These are phyloP conservation scores for Cystobasidium sp. DNA, from an alignment of 1,284 basidiomycete genomes.

Conservation along the genomic window DNA sequence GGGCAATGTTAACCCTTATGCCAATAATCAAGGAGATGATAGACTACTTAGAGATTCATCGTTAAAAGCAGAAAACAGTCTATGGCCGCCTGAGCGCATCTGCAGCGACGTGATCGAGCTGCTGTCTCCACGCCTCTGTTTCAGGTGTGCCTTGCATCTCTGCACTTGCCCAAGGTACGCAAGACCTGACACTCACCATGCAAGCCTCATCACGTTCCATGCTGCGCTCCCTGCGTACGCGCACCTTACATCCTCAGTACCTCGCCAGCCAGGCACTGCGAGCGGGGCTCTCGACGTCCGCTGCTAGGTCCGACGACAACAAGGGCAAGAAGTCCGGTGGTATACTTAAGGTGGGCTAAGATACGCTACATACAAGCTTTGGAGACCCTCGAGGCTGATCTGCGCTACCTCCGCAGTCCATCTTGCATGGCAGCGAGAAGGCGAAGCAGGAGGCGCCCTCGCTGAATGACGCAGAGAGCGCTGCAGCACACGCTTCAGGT, in stretches of 20 bases:
- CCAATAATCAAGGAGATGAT: too few species aligned
- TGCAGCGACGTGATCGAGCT: too few species aligned
- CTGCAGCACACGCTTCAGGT: slow-evolving; percentile 12
- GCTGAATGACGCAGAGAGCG: slow-evolving; percentile 81
- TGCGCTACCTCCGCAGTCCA: slow-evolving; percentile 56
- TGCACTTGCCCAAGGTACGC: not conserved
- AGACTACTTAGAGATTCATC: too few species aligned
- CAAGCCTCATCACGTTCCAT: not conserved
- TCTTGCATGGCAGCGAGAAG: slow-evolving; percentile 77
- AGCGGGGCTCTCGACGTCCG: slow-evolving; percentile 13
- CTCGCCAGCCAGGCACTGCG: not conserved
- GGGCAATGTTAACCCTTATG: too few species aligned
- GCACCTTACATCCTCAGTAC: not conserved
- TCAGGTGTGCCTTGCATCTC: not conserved
- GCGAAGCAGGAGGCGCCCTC: slow-evolving; percentile 79
- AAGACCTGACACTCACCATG: not conserved
- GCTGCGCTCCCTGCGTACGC: not conserved
- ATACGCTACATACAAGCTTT: not conserved
- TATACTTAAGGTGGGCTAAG: slow-evolving; percentile 13
- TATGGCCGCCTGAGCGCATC: too few species aligned
- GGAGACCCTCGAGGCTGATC: not conserved
- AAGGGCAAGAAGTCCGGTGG: slow-evolving; percentile 29
- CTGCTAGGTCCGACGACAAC: slow-evolving; percentile 9
- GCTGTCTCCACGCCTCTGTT: not conserved
- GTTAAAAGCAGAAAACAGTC: too few species aligned